These are phyloP conservation scores for Termitomyces sp. DNA, from an alignment of 768 basidiomycete genomes.

Conservation along the genomic window DNA sequence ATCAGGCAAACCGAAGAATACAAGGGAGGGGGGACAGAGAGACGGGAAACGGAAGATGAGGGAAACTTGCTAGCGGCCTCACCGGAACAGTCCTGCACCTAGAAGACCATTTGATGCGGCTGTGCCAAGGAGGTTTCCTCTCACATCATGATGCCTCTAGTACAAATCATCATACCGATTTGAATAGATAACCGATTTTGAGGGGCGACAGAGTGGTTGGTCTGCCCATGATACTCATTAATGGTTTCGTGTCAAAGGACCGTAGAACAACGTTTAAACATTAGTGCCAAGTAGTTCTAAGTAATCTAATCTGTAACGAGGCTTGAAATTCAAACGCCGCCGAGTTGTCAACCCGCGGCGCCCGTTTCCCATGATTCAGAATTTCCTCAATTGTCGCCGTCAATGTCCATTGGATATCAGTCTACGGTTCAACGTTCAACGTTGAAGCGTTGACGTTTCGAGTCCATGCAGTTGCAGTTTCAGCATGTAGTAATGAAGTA, in stretches of 20 bases:
- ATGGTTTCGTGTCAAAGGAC: not conserved
- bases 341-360: not conserved
- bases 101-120: slow-evolving; percentile 6
- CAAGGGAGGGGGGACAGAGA: not conserved
- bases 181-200: not conserved
- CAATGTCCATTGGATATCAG: too few relatives aligned
- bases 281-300: not conserved
- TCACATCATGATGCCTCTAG: not conserved
- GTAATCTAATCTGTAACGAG: not conserved
- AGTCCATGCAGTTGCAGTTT: too few relatives aligned
- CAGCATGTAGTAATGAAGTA: too few relatives aligned
- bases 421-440: too few relatives aligned
- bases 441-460: too few relatives aligned
- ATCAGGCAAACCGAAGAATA: not conserved
- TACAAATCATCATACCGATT: not conserved
- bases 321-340: too few relatives aligned
- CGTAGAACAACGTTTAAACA: not conserved
- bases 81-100: slow-evolving; percentile 4
- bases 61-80: slow-evolving; percentile 2
- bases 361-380: not conserved
- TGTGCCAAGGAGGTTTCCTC: slow-evolving; percentile 1
- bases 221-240: not conserved
- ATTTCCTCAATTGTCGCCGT: too few relatives aligned
- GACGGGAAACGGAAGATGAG: not conserved
- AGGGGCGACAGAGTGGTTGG: too few relatives aligned